A percentile compares a stretch with the other conserved stretches of the same genome.
Evolutionary conservation across 768 basidiomycete genomes (phyloP).

Genomic region (Pleurotus ostreatus): DNA sequence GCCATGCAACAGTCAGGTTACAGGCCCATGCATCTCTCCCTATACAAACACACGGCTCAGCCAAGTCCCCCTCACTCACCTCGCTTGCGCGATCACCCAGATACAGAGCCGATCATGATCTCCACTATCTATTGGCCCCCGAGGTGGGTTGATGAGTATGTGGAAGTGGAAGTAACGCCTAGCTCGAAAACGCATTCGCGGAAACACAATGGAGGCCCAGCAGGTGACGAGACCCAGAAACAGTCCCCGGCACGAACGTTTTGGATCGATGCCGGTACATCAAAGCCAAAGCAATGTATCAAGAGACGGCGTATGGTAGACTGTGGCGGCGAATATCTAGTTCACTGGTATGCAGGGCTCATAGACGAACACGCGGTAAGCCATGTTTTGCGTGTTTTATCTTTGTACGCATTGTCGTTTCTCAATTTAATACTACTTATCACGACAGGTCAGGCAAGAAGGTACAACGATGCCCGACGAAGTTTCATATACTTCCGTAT

Average conservation of each 20-base stretch:
- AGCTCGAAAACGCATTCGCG: no score
- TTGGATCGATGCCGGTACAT: background rate
- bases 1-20: conserved; percentile 40
- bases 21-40: conserved; percentile 39
- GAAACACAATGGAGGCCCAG: no score
- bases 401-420: no score
- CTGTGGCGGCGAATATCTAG: conserved; percentile 47
- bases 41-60: conserved; percentile 35
- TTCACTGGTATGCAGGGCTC: conserved; percentile 49
- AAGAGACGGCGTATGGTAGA: background rate
- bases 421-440: no score
- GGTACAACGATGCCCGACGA: conserved; percentile 61
- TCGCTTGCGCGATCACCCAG: conserved; percentile 11
- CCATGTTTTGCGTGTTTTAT: no score
- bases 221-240: no score
- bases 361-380: conserved; percentile 47
- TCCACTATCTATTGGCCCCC: conserved; percentile 26
- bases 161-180: no score
- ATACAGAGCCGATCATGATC: conserved; percentile 44
- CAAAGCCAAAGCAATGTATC: background rate
- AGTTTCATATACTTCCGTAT: conserved; percentile 37
- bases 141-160: no score
- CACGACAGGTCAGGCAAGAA: conserved; percentile 22
- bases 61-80: conserved; percentile 30
- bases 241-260: no score